A percentile compares a stretch with the other conserved stretches of the same genome.
Evolutionary conservation across 495 filamentous ascomycete species (phyloP).

Genomic region (Penicillium maclennaniae): DNA sequence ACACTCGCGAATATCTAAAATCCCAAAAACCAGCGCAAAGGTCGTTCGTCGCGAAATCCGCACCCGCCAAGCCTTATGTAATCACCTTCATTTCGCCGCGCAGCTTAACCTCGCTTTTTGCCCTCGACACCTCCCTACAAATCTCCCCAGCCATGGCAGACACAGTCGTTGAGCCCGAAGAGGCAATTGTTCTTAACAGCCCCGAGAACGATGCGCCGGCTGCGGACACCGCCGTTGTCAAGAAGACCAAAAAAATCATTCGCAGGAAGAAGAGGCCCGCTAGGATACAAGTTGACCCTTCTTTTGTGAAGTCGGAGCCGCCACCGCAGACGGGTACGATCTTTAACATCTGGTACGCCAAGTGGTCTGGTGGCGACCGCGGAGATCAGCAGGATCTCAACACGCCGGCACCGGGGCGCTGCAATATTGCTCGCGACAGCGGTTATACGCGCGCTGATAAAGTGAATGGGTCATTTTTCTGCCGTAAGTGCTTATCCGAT

Average conservation of each 20-base stretch:
- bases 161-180: slow-evolving; percentile 18
- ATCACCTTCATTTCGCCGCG: slow-evolving; percentile 14
- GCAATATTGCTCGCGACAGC: slow-evolving; percentile 74
- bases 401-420: slow-evolving; percentile 67
- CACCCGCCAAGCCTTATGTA: slow-evolving; percentile 21
- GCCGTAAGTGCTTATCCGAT: slow-evolving; percentile 27
- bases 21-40: slow-evolving; percentile 15
- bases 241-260: slow-evolving; percentile 53
- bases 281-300: slow-evolving; percentile 74
- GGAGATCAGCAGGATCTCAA: slow-evolving; percentile 82
- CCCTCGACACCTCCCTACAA: slow-evolving; percentile 1
- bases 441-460: slow-evolving; percentile 90
- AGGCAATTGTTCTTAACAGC: background rate
- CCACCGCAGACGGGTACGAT: slow-evolving; percentile 87
- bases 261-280: slow-evolving; percentile 52
- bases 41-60: slow-evolving; percentile 20
- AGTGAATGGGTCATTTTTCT: slow-evolving; percentile 78
- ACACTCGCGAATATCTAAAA: slow-evolving; percentile 12
- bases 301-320: slow-evolving; percentile 72
- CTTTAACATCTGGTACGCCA: slow-evolving; percentile 95
- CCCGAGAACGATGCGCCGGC: slow-evolving; percentile 11
- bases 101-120: slow-evolving; percentile 8
- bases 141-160: slow-evolving; percentile 32
- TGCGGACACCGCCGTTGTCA: slow-evolving; percentile 15
- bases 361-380: slow-evolving; percentile 90